Base-by-base conservation (phyloP, 2,329 filamentous ascomycete species). In the Penicillium sp. region DNA sequence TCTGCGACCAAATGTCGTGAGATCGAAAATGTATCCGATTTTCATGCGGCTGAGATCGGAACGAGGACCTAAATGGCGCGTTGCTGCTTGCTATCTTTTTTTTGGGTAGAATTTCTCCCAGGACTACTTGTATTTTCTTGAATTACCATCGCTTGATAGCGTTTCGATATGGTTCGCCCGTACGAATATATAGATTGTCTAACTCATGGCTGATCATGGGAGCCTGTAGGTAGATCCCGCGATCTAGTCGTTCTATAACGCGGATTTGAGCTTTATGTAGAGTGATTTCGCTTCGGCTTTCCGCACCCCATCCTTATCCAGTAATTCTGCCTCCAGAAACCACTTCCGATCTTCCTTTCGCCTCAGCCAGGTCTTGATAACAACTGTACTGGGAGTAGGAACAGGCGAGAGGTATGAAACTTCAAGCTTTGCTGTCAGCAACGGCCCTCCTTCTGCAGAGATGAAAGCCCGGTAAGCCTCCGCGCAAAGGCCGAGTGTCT, bases 271-370 rank as follows among this genome's bases (percentile, higher is more conserved):
- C 37, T 45, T 46, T 9, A 53, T 29, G 45, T 56, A 56, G 44
- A 56, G 48, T 6, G 54, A 45, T 24, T 51, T 53, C 18, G 54
- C 54, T 45, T 53, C 50, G 21, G 40, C 54, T 34, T 52, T 48
- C 8, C 49, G 28, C 26, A 4, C 24, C 6, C 50, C 54, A 33
- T 53, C 50, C 14, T 53, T 21, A 31, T 47, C 46, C 29, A 56
- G 40, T 23, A 40, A 62, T 51, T 56, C 56, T 71, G 28, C 45
- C 71, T 67, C 62, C 19, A 61, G 26, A 23, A 61, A 59, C 54
- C 56, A 59, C 33, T 61, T 61, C 26, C 59, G 55, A n/a, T 51
- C 56, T 24, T 59, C 54, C 28, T 21, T 55, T 44, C 16, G 34
- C 16, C 31, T 54, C 8, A 61, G 21, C 59, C 59, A 61, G 1